phyloP scores from a whole-genome alignment of 176 grass and related monocot species.

The Canna indica region DNA sequence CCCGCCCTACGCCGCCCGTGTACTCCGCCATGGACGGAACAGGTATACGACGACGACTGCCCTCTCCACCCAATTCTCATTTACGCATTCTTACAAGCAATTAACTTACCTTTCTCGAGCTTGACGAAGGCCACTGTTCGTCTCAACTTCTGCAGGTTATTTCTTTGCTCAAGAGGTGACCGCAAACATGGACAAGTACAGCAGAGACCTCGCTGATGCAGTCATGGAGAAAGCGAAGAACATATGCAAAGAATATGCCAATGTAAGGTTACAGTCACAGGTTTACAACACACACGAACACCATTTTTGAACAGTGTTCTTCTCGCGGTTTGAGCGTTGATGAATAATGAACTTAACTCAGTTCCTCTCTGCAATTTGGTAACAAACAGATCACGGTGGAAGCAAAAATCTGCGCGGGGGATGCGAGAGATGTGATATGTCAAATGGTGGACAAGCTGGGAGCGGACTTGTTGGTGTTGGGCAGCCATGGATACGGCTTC shows the following conservation, averaged over 20 bases:
- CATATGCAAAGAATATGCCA: slow-evolving; percentile 41
- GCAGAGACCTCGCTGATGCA: slow-evolving; percentile 52
- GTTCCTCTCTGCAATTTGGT: neutral
- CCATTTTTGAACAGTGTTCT: too few species aligned
- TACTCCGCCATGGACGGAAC: slow-evolving; percentile 50
- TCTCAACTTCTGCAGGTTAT: slow-evolving; percentile 26
- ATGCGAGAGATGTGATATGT: slow-evolving; percentile 21
- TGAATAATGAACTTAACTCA: too few species aligned
- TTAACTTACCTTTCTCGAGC: neutral
- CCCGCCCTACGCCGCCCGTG: slow-evolving; percentile 31
- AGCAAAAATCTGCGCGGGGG: slow-evolving; percentile 1
- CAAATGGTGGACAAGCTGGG: slow-evolving; percentile 3
- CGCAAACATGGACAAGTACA: slow-evolving; percentile 46
- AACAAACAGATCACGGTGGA: slow-evolving; percentile 39
- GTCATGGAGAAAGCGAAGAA: slow-evolving; percentile 54
- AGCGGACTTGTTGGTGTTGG: slow-evolving; percentile 21
- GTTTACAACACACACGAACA: too few species aligned
- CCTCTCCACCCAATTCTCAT: neutral
- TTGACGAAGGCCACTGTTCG: too few species aligned
- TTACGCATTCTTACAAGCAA: neutral
- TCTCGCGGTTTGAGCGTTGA: neutral
- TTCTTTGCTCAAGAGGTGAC: slow-evolving; percentile 52
- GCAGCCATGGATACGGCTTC: slow-evolving; percentile 20
- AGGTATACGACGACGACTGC: slow-evolving; percentile 26
- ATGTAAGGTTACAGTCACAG: slow-evolving; percentile 24